These are phyloP conservation scores for Clitocybe nebularis DNA, from an alignment of 1,284 basidiomycete genomes.

Conservation along the genomic window DNA sequence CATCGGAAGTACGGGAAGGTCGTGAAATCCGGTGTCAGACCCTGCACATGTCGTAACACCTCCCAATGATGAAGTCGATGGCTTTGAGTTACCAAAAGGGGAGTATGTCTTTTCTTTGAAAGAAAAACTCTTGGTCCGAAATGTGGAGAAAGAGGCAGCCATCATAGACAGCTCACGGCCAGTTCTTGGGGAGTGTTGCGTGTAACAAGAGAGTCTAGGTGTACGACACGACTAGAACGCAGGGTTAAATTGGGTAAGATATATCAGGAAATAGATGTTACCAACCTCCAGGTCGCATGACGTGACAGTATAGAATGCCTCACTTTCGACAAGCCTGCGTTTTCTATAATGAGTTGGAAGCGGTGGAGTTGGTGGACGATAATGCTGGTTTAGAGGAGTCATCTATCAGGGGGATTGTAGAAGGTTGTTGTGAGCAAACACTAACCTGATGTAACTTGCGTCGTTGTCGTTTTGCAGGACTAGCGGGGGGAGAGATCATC, in stretches of 20 bases:
- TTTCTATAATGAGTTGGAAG: constrained; percentile 34
- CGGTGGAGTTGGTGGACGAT: constrained; percentile 57
- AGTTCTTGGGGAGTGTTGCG: constrained; percentile 1
- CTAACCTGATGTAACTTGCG: constrained; percentile 33
- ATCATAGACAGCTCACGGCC: constrained; percentile 9
- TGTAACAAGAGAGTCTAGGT: neutral
- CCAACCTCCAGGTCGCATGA: constrained; percentile 12
- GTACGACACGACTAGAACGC: neutral
- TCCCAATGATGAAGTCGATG: constrained; percentile 21
- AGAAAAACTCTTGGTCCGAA: constrained; percentile 24
- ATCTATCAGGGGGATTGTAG: too few relatives aligned
- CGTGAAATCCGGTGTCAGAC: constrained; percentile 16
- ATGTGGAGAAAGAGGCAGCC: constrained; percentile 25
- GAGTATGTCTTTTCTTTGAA: constrained; percentile 30
- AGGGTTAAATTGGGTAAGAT: constrained; percentile 1
- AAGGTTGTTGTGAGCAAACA: too few relatives aligned
- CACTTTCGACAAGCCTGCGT: constrained; percentile 22
- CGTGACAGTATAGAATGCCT: constrained; percentile 10
- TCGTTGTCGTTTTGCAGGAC: constrained; percentile 8
- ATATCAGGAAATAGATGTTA: neutral
- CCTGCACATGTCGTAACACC: constrained; percentile 14
- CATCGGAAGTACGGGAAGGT: constrained; percentile 19
- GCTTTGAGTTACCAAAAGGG: constrained; percentile 21
- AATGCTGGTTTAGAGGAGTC: constrained; percentile 30
- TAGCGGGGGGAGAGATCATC: too few relatives aligned